Conservation (phyloP, 2,329 filamentous ascomycete genomes). For the Chaetomiaceae sp. region DNA sequence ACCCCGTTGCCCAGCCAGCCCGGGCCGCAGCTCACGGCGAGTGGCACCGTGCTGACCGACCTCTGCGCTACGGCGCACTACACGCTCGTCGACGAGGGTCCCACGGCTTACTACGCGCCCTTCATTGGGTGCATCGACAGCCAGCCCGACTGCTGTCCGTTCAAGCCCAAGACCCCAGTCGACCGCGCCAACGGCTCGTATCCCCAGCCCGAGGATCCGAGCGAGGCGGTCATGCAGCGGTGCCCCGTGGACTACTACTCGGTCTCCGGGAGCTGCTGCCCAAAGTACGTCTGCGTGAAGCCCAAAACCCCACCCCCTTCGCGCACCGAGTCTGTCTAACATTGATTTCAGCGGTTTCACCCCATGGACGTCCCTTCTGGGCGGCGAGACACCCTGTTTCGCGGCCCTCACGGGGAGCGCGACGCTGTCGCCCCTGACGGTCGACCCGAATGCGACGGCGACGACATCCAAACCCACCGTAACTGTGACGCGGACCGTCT, state of each 20-base stretch:
- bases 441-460: neutral
- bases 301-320: too few species aligned
- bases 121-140: conserved; percentile 19
- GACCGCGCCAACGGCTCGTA: neutral
- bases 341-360: conserved; percentile 11
- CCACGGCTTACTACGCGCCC: conserved; percentile 13
- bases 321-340: too few species aligned
- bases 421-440: conserved; percentile 2
- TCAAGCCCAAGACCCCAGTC: neutral
- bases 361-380: conserved; percentile 17
- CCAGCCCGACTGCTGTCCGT: conserved; percentile 19
- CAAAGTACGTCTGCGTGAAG: conserved; percentile 12
- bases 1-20: too few species aligned
- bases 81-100: conserved; percentile 14
- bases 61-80: conserved; percentile 16
- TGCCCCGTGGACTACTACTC: conserved; percentile 19
- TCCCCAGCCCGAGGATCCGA: conserved; percentile 6
- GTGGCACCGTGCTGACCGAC: conserved; percentile 4
- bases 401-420: conserved; percentile 5
- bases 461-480: conserved; percentile 12
- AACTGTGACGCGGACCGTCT: conserved; percentile 13
- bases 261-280: conserved; percentile 17
- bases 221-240: conserved; percentile 6
- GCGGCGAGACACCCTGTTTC: conserved; percentile 17
- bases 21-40: neutral